Conservation (phyloP, 2,329 filamentous ascomycete genomes). For the Chrysosphaeria jannelii region DNA sequence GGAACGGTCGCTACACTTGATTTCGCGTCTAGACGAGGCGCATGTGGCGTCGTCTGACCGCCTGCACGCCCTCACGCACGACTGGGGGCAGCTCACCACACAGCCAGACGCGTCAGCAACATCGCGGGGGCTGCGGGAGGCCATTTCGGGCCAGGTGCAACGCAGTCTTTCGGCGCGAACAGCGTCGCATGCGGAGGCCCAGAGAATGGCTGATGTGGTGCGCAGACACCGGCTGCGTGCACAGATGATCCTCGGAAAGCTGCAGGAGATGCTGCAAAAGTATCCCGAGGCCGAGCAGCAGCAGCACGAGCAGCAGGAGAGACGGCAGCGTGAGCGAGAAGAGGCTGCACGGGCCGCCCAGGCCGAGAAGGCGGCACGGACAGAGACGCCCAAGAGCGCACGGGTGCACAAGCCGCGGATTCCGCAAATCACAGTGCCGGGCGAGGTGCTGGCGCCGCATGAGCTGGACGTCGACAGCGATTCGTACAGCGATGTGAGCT, state of each 20-base stretch:
- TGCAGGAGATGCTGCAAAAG: conserved; percentile 27
- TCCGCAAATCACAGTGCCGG: conserved; percentile 31
- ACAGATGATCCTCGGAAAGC: conserved; percentile 25
- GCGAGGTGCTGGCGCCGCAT: conserved; percentile 33
- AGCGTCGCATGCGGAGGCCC: conserved; percentile 28
- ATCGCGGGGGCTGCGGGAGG: conserved; percentile 26
- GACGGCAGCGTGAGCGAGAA: conserved; percentile 26
- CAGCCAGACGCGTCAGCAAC: too few species aligned
- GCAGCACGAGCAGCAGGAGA: conserved; percentile 19
- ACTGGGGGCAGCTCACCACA: conserved; percentile 23
- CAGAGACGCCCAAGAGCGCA: conserved; percentile 2
- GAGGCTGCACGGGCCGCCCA: too few species aligned
- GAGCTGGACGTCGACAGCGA: conserved; percentile 34
- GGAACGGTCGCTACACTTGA: conserved; percentile 30
- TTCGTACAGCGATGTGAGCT: conserved; percentile 21
- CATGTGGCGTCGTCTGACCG: conserved; percentile 23
- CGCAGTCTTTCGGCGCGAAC: conserved; percentile 23
- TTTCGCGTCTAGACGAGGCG: conserved; percentile 28
- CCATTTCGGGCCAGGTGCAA: conserved; percentile 26
- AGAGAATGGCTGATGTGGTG: conserved; percentile 31
- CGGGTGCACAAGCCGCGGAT: conserved; percentile 12
- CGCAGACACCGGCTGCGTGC: conserved; percentile 29
- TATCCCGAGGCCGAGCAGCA: conserved; percentile 21
- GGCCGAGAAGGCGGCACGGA: conserved; percentile 9
- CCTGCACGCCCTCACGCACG: conserved; percentile 23